Conservation (phyloP, 306 rosid genomes). For the Mimosa pudica region DNA sequence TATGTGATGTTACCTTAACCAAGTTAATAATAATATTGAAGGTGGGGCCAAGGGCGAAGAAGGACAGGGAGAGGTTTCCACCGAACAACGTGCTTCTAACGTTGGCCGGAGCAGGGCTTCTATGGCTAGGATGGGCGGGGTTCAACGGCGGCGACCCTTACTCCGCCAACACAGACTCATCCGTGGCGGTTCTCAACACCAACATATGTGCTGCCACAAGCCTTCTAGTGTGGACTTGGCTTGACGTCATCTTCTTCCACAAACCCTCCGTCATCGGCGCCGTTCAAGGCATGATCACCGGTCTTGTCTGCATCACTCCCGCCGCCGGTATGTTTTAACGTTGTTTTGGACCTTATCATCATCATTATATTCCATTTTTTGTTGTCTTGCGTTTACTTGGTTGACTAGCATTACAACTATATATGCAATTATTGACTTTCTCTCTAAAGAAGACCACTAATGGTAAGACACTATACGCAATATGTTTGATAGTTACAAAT, state of each 20-base stretch:
- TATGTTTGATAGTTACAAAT: neutral
- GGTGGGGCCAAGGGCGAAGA: constrained; percentile 53
- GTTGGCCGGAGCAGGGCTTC: constrained; percentile 54
- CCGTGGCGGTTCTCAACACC: constrained; percentile 59
- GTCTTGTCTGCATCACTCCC: constrained; percentile 64
- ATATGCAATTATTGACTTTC: too few species aligned
- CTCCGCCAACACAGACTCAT: constrained; percentile 52
- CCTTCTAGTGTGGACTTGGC: constrained; percentile 55
- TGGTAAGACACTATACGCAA: neutral
- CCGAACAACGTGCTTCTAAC: constrained; percentile 56
- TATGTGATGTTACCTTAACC: too few species aligned
- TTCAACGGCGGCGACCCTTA: constrained; percentile 66
- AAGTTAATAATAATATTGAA: neutral
- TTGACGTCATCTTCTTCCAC: constrained; percentile 53
- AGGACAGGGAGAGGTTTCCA: constrained; percentile 56
- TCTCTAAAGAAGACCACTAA: too few species aligned
- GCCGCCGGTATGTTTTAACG: constrained; percentile 42
- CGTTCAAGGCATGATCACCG: constrained; percentile 67
- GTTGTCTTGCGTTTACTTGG: too few species aligned
- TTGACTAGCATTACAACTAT: neutral
- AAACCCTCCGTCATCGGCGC: constrained; percentile 65
- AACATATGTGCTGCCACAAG: constrained; percentile 63
- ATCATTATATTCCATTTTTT: too few species aligned
- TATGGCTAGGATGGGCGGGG: constrained; percentile 66
- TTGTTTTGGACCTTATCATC: too few species aligned